These are phyloP conservation scores for Candida krabiensis DNA, from an alignment of 805 yeast species.

Conservation along the genomic window DNA sequence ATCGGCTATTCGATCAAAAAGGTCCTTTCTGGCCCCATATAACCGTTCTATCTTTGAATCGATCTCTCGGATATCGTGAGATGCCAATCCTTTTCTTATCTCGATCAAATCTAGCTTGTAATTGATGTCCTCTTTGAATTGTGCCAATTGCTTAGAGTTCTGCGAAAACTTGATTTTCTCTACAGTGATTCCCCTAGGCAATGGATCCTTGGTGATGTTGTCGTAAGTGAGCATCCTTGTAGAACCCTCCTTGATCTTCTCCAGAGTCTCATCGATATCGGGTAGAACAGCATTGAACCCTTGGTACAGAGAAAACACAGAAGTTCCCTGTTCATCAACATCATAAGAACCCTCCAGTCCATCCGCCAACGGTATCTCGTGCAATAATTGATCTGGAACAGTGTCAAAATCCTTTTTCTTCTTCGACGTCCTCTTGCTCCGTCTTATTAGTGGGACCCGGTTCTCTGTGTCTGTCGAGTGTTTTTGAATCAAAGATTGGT, in stretches of 20 bases:
- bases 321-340: constrained; percentile 14
- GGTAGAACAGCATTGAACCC: constrained; percentile 65
- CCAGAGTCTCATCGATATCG: constrained; percentile 46
- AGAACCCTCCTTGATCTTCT: constrained; percentile 25
- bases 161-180: constrained; percentile 44
- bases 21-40: constrained; percentile 48
- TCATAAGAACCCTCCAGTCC: constrained; percentile 2
- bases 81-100: constrained; percentile 62
- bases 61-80: constrained; percentile 63
- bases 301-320: constrained; percentile 57
- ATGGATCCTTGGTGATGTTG: constrained; percentile 8
- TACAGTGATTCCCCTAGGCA: constrained; percentile 41
- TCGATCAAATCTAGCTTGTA: constrained; percentile 55
- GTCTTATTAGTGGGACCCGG: constrained; percentile 14
- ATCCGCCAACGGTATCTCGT: constrained; percentile 46
- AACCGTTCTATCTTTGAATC: constrained; percentile 56
- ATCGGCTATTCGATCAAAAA: constrained; percentile 57
- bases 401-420: constrained; percentile 43
- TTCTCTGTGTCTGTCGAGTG: constrained; percentile 17
- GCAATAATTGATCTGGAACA: constrained; percentile 62
- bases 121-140: constrained; percentile 39
- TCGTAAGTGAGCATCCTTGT: constrained; percentile 18
- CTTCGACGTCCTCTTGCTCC: constrained; percentile 12
- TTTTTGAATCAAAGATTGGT: constrained; percentile 21
- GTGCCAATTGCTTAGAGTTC: constrained; percentile 38